A percentile compares a stretch with the other conserved stretches of the same genome.
phyloP scores from a whole-genome alignment of 169 alveolate genomes.

The Eimeria maxima region DNA sequence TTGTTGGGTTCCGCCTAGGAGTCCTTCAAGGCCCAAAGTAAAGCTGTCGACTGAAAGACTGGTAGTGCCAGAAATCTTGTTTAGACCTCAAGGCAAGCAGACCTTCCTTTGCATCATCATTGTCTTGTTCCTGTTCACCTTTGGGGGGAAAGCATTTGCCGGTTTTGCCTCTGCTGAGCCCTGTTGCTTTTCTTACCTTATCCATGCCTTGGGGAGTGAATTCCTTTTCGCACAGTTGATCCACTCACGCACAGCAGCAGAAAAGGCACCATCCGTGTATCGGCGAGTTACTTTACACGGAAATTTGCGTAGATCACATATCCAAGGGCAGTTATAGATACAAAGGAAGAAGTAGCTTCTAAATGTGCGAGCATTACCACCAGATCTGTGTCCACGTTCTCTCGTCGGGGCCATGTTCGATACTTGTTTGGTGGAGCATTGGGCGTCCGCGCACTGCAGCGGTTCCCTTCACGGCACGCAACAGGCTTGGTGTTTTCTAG shows the following conservation, averaged over 20 bases:
- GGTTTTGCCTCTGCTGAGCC: neutral
- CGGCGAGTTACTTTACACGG: neutral
- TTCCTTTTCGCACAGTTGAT: neutral
- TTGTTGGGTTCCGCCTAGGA: conserved; percentile 50
- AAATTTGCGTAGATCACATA: neutral
- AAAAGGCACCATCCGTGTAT: neutral
- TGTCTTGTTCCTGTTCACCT: neutral
- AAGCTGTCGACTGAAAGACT: conserved; percentile 87
- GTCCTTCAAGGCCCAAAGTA: conserved; percentile 81
- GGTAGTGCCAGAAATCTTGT: conserved; percentile 87
- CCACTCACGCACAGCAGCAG: neutral
- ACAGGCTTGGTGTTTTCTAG: neutral
- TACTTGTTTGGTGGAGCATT: neutral
- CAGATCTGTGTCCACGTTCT: neutral
- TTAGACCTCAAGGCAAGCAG: conserved; percentile 85
- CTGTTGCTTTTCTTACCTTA: neutral
- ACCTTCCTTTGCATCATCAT: neutral
- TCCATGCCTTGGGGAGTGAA: neutral
- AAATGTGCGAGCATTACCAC: neutral
- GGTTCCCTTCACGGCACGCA: neutral
- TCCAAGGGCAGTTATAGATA: neutral
- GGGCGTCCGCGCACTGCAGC: neutral
- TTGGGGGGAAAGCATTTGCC: neutral
- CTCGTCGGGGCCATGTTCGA: neutral
- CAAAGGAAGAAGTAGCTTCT: neutral